Evolutionary conservation across 306 rosid genomes (phyloP), one percentile per base, ranked within the genome.

Genomic region (Begonia fuchsioides): DNA sequence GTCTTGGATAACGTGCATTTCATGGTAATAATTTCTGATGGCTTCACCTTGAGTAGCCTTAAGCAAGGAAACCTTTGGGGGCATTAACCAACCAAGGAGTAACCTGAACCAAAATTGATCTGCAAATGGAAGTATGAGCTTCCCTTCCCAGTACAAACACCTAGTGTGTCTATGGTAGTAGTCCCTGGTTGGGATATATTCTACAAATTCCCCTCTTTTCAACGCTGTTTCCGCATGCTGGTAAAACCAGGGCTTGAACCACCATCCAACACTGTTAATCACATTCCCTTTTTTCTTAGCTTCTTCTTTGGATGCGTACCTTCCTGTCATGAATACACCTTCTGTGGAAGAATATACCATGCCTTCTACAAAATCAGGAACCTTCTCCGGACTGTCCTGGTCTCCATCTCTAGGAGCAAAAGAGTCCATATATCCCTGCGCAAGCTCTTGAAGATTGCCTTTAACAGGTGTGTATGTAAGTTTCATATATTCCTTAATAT

Each of bases 11-110:
- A 90, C 93, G 60, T 90, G 97, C 81, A 72, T 81, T 47, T 90
- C 95, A 20, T 90, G 97, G 75, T 90, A 90, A 46, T 90, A 90
- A 76, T 90, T 90, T 70, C 97, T 75, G 52, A 90, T 75, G 19
- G 95, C 92, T 58, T 90, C 97, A 48, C 97, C 97, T 69, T 90
- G 97, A 58, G 97, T 90, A 50, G 97, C 97, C 75, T 90, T 90
- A 55, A 90, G 93, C 46, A 90, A 72, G 63, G 97, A 79, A 62
- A 90, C 86, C 80, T 84, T 90, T 26, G 97, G 97, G 12, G 97
- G 97, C 97, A 90, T 90, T 82, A 84, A 47, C 97, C 97, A 90
- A 47, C 97, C 97, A 41, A 84, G 17, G 44, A 90, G 75, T 65
- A 58, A 79, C 76, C 97, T 73, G 60, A 90, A 90, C 95, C 97